Evolutionary conservation across 768 basidiomycete species (phyloP).

Genomic region (Trametes cinnabarina): DNA sequence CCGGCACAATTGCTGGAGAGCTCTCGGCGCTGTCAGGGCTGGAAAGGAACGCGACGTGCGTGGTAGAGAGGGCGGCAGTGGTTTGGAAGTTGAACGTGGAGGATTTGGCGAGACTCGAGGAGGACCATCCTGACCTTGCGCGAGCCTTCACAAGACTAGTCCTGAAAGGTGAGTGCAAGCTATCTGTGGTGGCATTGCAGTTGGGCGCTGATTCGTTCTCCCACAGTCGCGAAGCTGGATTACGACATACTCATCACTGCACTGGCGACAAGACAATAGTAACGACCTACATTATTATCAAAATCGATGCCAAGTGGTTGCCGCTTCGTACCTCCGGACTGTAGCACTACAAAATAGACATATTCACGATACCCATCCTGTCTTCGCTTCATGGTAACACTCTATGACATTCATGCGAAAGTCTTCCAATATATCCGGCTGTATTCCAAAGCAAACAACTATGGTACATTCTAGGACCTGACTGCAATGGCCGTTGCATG

Average conservation of each 20-base stretch:
- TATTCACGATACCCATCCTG: conserved; percentile 6
- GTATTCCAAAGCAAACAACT: too few relatives aligned
- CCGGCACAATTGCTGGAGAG: conserved; percentile 91
- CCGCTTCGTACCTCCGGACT: background rate
- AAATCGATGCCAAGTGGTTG: too few relatives aligned
- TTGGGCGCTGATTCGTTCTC: background rate
- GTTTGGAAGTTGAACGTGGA: conserved; percentile 77
- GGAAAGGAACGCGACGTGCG: conserved; percentile 80
- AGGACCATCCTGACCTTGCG: conserved; percentile 66
- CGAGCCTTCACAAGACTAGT: conserved; percentile 63
- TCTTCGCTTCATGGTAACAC: too few relatives aligned
- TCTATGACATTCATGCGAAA: too few relatives aligned
- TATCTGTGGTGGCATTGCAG: conserved; percentile 15
- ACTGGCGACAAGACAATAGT: conserved; percentile 42
- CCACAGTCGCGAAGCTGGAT: conserved; percentile 60
- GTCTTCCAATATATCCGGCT: too few relatives aligned
- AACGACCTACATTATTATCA: too few relatives aligned
- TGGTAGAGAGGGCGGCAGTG: conserved; percentile 73
- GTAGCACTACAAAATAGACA: conserved; percentile 12
- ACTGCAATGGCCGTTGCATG: too few relatives aligned
- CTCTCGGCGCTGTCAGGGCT: conserved; percentile 78
- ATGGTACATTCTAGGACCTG: too few relatives aligned
- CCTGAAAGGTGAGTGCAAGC: conserved; percentile 55
- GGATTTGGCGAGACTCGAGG: conserved; percentile 60
- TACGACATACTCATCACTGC: conserved; percentile 61